Conservation (phyloP, 306 rosid genomes). For the Glycine latifolia region DNA sequence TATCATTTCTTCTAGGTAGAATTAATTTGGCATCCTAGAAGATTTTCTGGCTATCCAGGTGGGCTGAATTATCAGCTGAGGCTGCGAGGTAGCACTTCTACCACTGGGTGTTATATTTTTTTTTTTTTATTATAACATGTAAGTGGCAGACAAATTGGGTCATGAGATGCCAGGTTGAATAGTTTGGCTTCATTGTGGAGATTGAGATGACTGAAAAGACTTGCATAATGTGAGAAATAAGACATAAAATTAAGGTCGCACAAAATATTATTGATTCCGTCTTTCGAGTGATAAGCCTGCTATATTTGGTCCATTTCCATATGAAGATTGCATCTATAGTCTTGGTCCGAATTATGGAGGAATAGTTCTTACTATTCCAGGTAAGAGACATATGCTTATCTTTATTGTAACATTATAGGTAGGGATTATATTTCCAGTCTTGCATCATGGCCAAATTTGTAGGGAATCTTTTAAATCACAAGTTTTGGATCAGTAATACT, state of each 20-base stretch:
- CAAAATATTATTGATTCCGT: conserved; percentile 41
- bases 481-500: neutral
- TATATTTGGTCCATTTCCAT: conserved; percentile 43
- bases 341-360: conserved; percentile 42
- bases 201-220: conserved; percentile 50
- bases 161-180: conserved; percentile 51
- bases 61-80: conserved; percentile 47
- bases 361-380: conserved; percentile 43
- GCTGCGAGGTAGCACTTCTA: conserved; percentile 39
- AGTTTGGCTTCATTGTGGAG: conserved; percentile 46
- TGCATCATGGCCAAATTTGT: neutral
- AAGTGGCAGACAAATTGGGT: conserved; percentile 59
- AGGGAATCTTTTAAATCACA: conserved; percentile 24
- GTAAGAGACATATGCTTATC: conserved; percentile 22
- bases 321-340: conserved; percentile 41
- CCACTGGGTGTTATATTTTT: conserved; percentile 18
- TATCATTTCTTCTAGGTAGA: conserved; percentile 27
- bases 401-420: conserved; percentile 23
- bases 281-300: conserved; percentile 33
- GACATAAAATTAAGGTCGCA: conserved; percentile 31
- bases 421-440: conserved; percentile 28
- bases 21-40: conserved; percentile 31
- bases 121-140: conserved; percentile 40
- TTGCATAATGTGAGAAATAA: conserved; percentile 41
- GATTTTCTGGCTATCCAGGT: conserved; percentile 30